These are phyloP conservation scores for Acacia melanoxylon DNA, from an alignment of 306 rosid species.

Conservation along the genomic window DNA sequence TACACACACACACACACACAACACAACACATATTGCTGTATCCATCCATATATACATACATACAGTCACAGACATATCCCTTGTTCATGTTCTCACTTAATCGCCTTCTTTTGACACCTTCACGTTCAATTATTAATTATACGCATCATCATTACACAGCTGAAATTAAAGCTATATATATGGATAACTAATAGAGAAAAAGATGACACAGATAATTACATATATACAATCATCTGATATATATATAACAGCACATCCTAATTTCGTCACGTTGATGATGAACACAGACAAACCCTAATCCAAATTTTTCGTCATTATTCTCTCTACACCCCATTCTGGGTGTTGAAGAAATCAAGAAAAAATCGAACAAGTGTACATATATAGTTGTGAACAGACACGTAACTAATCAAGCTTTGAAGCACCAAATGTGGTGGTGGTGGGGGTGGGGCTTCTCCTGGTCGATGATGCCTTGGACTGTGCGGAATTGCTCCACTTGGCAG, in stretches of 20 bases:
- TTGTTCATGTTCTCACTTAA: background rate
- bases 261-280: constrained; percentile 3
- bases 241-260: constrained; percentile 10
- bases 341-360: constrained; percentile 20
- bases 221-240: background rate
- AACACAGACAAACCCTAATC: constrained; percentile 28
- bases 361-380: constrained; percentile 6
- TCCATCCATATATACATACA: background rate
- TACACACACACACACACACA: constrained; percentile 19
- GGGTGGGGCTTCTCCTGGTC: constrained; percentile 46
- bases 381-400: background rate
- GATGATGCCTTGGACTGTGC: constrained; percentile 66
- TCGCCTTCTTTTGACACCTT: too few species aligned
- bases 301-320: constrained; percentile 31
- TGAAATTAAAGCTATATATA: too few species aligned
- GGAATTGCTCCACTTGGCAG: constrained; percentile 79
- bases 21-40: background rate
- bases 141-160: too few species aligned
- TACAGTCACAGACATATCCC: background rate
- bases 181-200: too few species aligned
- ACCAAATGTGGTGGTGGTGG: constrained; percentile 51
- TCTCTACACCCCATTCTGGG: constrained; percentile 33
- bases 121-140: too few species aligned
- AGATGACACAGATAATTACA: background rate
- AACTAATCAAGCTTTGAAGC: constrained; percentile 62